Base-by-base conservation (phyloP, 345 rosid species). In the Rhodomyrtus tomentosa region DNA sequence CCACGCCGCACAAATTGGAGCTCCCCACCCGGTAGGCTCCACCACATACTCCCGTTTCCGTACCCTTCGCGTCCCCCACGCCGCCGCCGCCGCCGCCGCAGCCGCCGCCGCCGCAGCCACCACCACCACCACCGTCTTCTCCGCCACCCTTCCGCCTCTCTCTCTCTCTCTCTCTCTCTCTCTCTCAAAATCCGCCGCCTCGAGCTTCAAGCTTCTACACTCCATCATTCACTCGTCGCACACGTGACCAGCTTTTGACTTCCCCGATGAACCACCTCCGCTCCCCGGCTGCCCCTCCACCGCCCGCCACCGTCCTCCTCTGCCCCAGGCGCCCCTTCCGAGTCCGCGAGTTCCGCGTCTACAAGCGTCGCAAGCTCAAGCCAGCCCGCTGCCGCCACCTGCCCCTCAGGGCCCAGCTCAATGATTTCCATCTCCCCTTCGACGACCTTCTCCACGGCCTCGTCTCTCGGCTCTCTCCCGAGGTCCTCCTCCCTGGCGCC, bases 401-500 rank as follows among this genome's bases (percentile, higher is more conserved):
- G 91, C 52, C 62, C 48, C 49, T 84, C 84, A 68, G 76, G 76
- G 76, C 76, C 76, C 45, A 18, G 45, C 45, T 68, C 45, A 13
- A 20, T 21, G 76, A 68, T 68, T 68, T 68, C 45, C 76, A 36
- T 84, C 80, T 52, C 62, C 87, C 89, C 83, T 90, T 82, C 83
- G 88, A 89, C 58, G 87, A 88, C 40, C 84, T 89, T 55, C 83
- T 88, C 81, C 81, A 86, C 62, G 89, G 84, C 82, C 84, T 90
- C 32, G 80, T 85, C 72, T 88, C 93, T 25, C 86, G 48, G 48
- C 45, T 80, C 85, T 42, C 84, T 40, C 85, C 91, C 85, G 90
- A 93, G 72, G 80, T 88, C 56, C 56, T 94, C 15, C 90, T 90
- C 86, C 93, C 95, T 14, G 48, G 86, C 12, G 88, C 89, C 25